These are phyloP conservation scores for Logfia minima DNA, from an alignment of 129 eudicot genomes.

Conservation along the genomic window DNA sequence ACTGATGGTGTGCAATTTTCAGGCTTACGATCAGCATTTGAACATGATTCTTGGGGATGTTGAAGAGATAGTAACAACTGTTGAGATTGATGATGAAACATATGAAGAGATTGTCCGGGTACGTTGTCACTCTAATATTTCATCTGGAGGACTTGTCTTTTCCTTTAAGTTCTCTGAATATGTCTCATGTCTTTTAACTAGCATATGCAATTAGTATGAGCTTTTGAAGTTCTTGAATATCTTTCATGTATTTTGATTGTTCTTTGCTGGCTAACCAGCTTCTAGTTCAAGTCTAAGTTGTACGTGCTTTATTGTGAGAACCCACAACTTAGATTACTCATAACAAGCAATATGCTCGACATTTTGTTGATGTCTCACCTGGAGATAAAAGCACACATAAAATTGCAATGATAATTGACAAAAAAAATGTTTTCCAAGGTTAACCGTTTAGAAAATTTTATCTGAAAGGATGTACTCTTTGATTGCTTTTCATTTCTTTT, in stretches of 20 bases:
- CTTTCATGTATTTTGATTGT: background rate
- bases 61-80: slow-evolving; percentile 90
- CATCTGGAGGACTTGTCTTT: background rate
- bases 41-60: slow-evolving; percentile 99
- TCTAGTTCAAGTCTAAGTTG: background rate
- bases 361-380: background rate
- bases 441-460: background rate
- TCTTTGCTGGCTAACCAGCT: background rate
- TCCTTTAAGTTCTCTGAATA: background rate
- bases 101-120: slow-evolving; percentile 98
- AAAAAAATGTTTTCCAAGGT: background rate
- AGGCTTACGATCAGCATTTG: slow-evolving; percentile 98
- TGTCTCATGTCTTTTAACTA: background rate
- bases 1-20: slow-evolving; percentile 17
- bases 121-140: slow-evolving; percentile 18
- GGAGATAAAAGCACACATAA: background rate
- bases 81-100: slow-evolving; percentile 97
- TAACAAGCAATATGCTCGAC: background rate
- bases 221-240: background rate
- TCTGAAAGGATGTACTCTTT: background rate
- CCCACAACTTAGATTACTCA: background rate
- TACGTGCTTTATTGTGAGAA: background rate
- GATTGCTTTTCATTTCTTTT: background rate
- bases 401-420: background rate
- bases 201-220: background rate